Percentiles rank a stretch among this genome's conserved stretches.
phyloP scores from a whole-genome alignment of 116 monocot genomes.

The Papilionanthe hybrid region DNA sequence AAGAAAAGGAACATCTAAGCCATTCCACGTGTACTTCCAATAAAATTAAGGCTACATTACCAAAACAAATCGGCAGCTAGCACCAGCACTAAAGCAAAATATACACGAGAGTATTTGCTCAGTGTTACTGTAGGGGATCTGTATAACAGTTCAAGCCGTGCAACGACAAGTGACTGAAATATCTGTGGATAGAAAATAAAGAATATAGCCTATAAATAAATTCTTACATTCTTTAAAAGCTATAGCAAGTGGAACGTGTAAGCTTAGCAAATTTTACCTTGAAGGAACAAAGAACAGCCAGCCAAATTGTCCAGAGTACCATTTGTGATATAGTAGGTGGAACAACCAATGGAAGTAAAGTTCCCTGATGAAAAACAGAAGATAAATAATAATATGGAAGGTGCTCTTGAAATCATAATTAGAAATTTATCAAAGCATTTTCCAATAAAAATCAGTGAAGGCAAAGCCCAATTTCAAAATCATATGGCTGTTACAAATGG shows the following conservation, averaged over 20 bases:
- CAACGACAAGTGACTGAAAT: slow-evolving; percentile 85
- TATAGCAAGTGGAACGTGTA: neutral
- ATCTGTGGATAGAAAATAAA: slow-evolving; percentile 43
- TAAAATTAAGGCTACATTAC: slow-evolving; percentile 29
- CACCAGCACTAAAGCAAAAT: slow-evolving; percentile 77
- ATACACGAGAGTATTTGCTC: slow-evolving; percentile 74
- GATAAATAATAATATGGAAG: no score
- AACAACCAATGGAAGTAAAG: slow-evolving; percentile 84
- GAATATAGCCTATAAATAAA: neutral
- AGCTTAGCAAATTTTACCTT: slow-evolving; percentile 50
- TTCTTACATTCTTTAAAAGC: neutral
- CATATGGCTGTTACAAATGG: no score
- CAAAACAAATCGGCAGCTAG: slow-evolving; percentile 66
- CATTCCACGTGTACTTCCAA: no score
- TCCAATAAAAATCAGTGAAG: no score
- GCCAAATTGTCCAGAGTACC: slow-evolving; percentile 71
- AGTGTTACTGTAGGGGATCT: slow-evolving; percentile 77
- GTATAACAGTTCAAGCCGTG: slow-evolving; percentile 84
- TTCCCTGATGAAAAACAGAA: slow-evolving; percentile 38
- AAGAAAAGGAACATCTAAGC: no score
- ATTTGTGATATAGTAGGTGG: slow-evolving; percentile 61
- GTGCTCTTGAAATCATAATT: no score
- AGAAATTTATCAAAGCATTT: no score
- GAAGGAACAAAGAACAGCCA: slow-evolving; percentile 58
- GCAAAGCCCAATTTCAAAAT: no score